Conservation (phyloP, 2,329 filamentous ascomycete species). For the Neurospora sp. region DNA sequence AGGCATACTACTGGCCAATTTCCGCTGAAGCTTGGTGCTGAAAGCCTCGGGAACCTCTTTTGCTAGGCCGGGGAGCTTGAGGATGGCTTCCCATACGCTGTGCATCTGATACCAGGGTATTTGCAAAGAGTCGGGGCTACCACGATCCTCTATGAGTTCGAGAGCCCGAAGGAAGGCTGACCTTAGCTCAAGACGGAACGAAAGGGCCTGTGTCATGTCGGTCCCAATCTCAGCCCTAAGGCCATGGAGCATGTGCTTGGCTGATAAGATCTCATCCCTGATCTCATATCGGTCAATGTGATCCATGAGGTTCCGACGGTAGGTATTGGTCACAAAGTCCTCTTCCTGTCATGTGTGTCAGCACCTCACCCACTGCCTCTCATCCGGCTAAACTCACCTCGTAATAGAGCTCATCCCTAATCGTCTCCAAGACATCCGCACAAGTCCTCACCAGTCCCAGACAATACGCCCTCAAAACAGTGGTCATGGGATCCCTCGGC, state of each 20-base stretch:
- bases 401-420: slow-evolving; percentile 80
- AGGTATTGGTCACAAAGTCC: slow-evolving; percentile 90
- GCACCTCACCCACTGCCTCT: background rate
- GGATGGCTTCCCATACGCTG: slow-evolving; percentile 43
- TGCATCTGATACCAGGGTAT: slow-evolving; percentile 43
- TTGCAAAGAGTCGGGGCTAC: slow-evolving; percentile 35
- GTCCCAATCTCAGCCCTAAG: slow-evolving; percentile 28
- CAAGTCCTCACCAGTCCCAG: slow-evolving; percentile 76
- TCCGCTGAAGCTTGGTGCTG: slow-evolving; percentile 82
- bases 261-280: slow-evolving; percentile 41
- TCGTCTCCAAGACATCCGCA: slow-evolving; percentile 64
- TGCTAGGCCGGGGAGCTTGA: slow-evolving; percentile 51
- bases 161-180: slow-evolving; percentile 49
- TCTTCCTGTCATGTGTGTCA: slow-evolving; percentile 56
- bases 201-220: slow-evolving; percentile 45
- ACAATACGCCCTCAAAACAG: slow-evolving; percentile 76
- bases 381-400: slow-evolving; percentile 47
- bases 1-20: slow-evolving; percentile 85
- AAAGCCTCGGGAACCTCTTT: slow-evolving; percentile 67
- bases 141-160: slow-evolving; percentile 34
- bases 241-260: slow-evolving; percentile 40
- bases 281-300: slow-evolving; percentile 50
- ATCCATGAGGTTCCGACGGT: slow-evolving; percentile 67
- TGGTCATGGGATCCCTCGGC: slow-evolving; percentile 38
- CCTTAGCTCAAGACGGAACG: slow-evolving; percentile 56